A percentile compares a stretch with the other conserved stretches of the same genome.
Conservation (phyloP, 2,329 filamentous ascomycete genomes). For the Cladosporium oxysporum region DNA sequence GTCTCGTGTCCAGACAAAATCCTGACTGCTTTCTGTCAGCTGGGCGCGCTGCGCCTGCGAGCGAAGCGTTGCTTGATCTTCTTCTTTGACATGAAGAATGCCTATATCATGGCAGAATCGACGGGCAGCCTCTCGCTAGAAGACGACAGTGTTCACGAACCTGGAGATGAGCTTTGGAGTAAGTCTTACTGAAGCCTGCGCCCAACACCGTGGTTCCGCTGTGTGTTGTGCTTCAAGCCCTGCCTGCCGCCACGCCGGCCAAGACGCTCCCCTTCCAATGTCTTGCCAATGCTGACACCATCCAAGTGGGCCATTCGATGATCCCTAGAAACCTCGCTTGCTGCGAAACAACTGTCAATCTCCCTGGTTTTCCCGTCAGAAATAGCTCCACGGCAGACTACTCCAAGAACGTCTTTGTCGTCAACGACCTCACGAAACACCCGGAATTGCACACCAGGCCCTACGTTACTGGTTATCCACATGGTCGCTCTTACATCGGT, state of each 20-base stretch:
- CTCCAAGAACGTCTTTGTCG: constrained; percentile 25
- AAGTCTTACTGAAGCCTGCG: background rate
- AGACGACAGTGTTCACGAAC: constrained; percentile 28
- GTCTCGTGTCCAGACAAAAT: background rate
- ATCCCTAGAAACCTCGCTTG: constrained; percentile 33
- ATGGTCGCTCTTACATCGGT: constrained; percentile 55
- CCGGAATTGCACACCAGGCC: constrained; percentile 30
- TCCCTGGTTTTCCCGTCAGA: too few species aligned
- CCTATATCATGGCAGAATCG: constrained; percentile 57
- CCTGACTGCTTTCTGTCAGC: constrained; percentile 52
- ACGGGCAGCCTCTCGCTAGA: constrained; percentile 50
- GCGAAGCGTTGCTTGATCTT: constrained; percentile 55
- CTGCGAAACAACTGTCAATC: constrained; percentile 35
- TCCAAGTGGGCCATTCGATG: constrained; percentile 27
- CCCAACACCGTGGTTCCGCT: too few species aligned
- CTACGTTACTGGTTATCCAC: constrained; percentile 32
- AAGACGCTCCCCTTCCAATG: too few species aligned
- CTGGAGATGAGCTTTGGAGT: constrained; percentile 31
- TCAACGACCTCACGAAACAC: constrained; percentile 34
- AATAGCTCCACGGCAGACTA: too few species aligned
- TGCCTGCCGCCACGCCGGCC: too few species aligned
- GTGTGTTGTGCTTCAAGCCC: too few species aligned
- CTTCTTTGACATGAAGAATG: constrained; percentile 51
- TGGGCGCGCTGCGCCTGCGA: constrained; percentile 52
- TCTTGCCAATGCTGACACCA: too few species aligned